Evolutionary conservation across 2,329 filamentous ascomycete species (phyloP), one percentile per base, ranked within the genome.

Genomic region (Pleurostoma richardsiae): DNA sequence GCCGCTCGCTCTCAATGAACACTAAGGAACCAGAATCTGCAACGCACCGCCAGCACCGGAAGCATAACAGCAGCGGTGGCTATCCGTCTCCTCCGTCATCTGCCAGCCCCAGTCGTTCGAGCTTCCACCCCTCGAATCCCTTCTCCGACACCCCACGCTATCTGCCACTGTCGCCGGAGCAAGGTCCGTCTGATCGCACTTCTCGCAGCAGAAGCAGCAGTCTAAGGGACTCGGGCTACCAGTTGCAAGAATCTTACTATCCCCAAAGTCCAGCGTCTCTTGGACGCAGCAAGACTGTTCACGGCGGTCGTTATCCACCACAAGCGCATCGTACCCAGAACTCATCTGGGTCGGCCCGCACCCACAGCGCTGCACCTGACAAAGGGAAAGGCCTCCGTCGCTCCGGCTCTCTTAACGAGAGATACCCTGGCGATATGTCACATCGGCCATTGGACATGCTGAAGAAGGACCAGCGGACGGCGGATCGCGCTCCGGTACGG

Each of bases 381-480:
- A 41, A n/a, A 19, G 10, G 42, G 48, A 44, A 36, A 36, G 48
- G 49, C 41, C 49, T 56, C 11, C 52, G 49, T 28, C 58, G 63
- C 19, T 47, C 57, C 41, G 49, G 52, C 59, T 83, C 80, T n/a
- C 64, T 85, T 33, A 69, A 64, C 44, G 73, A 79, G 62, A 74
- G 83, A 47, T 85, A 72, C 54, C 79, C 82, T 2, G 83, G 83
- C 52, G 83, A 87, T 59, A 75, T 77, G 65, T 80, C 78, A 45
- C 75, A 82, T 54, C 71, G 82, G 39, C 86, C 87, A 2, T 76
- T 90, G 26, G 83, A 88, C 40, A 77, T 82, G 48, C 71, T 90
- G 56, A 74, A 74, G 51, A 73, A 76, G 44, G 82, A 89, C 50
- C 73, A 73, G 46, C 82, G 80, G 56, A 72, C 74, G 43, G 85